A percentile compares a stretch with the other conserved stretches of the same genome.
Evolutionary conservation across 805 yeast species (phyloP).

Genomic region (Sugiyamaella marilandica): DNA sequence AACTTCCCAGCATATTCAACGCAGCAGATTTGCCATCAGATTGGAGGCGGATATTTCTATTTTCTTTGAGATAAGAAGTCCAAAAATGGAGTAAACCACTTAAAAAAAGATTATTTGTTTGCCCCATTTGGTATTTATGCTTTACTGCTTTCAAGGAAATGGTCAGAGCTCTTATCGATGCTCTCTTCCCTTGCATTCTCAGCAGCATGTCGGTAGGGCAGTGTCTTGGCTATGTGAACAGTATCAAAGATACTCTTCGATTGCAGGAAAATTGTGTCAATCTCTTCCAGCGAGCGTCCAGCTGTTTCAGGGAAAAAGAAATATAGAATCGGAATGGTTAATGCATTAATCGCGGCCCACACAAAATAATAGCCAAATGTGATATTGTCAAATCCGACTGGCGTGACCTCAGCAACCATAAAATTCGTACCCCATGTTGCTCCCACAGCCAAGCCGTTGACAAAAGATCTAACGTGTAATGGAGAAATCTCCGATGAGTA

Average conservation of each 20-base stretch:
- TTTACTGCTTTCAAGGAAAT: too few species aligned
- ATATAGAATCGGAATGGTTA: constrained; percentile 56
- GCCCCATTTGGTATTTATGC: too few species aligned
- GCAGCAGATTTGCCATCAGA: too few species aligned
- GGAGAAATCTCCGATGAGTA: constrained; percentile 26
- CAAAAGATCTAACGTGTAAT: constrained; percentile 26
- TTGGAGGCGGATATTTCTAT: too few species aligned
- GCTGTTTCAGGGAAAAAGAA: constrained; percentile 74
- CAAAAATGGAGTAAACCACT: too few species aligned
- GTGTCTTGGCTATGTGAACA: neutral
- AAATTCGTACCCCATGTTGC: constrained; percentile 64
- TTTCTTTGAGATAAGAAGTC: too few species aligned
- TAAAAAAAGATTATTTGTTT: too few species aligned
- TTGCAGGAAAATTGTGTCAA: constrained; percentile 48
- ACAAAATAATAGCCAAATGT: constrained; percentile 65
- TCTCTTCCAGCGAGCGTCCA: constrained; percentile 69
- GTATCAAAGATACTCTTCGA: constrained; percentile 8
- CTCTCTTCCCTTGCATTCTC: too few species aligned
- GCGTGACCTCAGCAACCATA: constrained; percentile 64
- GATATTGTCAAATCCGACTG: constrained; percentile 41
- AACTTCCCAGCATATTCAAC: too few species aligned
- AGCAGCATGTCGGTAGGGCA: too few species aligned
- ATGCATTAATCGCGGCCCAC: constrained; percentile 59
- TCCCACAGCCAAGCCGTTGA: constrained; percentile 59
- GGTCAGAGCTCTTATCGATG: too few species aligned